A percentile compares a stretch with the other conserved stretches of the same genome.
Evolutionary conservation across 2,329 filamentous ascomycete species (phyloP).

Genomic region (Aspergillus candidus): DNA sequence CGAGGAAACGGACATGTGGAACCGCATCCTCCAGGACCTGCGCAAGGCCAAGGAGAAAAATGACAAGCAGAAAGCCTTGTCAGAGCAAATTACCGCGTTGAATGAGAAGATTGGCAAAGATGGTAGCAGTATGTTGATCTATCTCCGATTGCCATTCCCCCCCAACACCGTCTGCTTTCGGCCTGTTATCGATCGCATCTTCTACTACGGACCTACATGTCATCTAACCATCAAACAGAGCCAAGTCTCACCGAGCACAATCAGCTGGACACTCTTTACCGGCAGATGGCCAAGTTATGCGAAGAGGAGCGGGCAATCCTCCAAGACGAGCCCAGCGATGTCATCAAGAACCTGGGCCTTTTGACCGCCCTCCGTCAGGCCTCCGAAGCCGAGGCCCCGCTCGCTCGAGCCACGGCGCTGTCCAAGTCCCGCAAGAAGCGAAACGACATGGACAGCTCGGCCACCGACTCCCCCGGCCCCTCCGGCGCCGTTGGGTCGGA

Average conservation of each 20-base stretch:
- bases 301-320: constrained; percentile 46
- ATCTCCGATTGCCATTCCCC: neutral
- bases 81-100: constrained; percentile 36
- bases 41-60: constrained; percentile 41
- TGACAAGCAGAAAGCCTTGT: constrained; percentile 35
- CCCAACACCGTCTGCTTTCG: neutral
- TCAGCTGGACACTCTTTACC: constrained; percentile 41
- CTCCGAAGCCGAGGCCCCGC: constrained; percentile 41
- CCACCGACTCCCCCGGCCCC: constrained; percentile 41
- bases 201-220: neutral
- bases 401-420: constrained; percentile 32
- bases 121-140: constrained; percentile 34
- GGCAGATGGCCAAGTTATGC: constrained; percentile 42
- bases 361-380: constrained; percentile 45
- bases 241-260: constrained; percentile 37
- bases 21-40: constrained; percentile 38
- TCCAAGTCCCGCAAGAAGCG: constrained; percentile 44
- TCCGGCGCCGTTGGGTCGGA: constrained; percentile 35
- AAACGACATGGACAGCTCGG: constrained; percentile 39
- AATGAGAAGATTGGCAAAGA: constrained; percentile 41
- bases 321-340: constrained; percentile 44
- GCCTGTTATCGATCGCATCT: neutral
- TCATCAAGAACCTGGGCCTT: constrained; percentile 46
- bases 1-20: constrained; percentile 42
- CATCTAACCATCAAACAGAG: constrained; percentile 20